Evolutionary conservation across 768 basidiomycete species (phyloP).

Genomic region (Kwoniella pini): DNA sequence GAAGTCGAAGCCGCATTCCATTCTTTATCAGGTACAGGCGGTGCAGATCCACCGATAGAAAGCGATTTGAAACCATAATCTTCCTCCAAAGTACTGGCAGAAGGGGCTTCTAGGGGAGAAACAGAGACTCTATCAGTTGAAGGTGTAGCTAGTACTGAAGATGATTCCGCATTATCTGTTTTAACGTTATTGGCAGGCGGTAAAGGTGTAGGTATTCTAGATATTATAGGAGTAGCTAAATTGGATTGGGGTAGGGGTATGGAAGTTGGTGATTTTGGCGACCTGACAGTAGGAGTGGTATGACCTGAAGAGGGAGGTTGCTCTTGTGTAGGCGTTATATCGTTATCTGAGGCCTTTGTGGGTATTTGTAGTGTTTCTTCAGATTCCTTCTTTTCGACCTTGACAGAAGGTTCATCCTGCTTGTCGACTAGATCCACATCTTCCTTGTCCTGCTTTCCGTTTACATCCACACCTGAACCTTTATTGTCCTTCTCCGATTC

Average conservation of each 20-base stretch:
- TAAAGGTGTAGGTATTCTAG: constrained; percentile 26
- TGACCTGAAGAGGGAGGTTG: neutral
- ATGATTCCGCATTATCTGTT: constrained; percentile 2
- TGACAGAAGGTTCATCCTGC: constrained; percentile 4
- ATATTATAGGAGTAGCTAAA: constrained; percentile 28
- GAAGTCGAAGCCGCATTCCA: neutral
- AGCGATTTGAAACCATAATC: constrained; percentile 45
- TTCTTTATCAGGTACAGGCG: constrained; percentile 15
- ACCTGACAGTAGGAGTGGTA: constrained; percentile 8
- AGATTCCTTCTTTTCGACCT: neutral
- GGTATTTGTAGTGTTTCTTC: neutral
- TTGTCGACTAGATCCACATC: neutral
- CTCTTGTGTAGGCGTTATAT: no score
- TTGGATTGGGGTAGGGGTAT: constrained; percentile 43
- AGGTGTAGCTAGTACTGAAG: constrained; percentile 24
- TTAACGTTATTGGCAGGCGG: constrained; percentile 6
- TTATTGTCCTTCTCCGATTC: neutral
- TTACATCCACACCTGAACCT: constrained; percentile 3
- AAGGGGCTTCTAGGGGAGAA: constrained; percentile 44
- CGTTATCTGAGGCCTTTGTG: no score
- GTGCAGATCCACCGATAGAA: constrained; percentile 32
- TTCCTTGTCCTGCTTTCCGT: neutral
- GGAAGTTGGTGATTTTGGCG: constrained; percentile 16
- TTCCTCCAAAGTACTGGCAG: neutral
- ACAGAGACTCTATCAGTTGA: constrained; percentile 42